Evolutionary conservation across 1,284 basidiomycete species (phyloP).

Genomic region (Chalciporus piperatoides): DNA sequence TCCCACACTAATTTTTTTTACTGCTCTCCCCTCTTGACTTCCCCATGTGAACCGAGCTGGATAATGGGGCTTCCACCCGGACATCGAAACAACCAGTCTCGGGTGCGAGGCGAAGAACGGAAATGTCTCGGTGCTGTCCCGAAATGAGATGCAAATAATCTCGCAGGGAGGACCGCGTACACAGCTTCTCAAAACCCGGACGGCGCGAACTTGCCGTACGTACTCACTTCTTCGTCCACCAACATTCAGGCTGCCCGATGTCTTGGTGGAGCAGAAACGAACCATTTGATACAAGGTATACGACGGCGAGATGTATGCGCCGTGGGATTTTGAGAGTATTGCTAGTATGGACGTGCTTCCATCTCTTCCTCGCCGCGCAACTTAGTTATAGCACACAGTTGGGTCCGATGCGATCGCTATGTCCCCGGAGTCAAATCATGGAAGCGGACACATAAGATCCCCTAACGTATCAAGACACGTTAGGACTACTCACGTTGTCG

Average conservation of each 20-base stretch:
- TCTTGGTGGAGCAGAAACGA: slow-evolving; percentile 1
- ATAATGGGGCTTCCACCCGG: too few relatives aligned
- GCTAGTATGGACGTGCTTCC: slow-evolving; percentile 4
- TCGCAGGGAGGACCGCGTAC: neutral
- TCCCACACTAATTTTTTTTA: too few relatives aligned
- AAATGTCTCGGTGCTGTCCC: neutral
- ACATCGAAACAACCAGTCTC: neutral
- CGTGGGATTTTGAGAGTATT: too few relatives aligned
- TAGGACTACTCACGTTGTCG: slow-evolving; percentile 34
- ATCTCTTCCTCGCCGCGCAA: slow-evolving; percentile 1
- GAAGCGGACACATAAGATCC: neutral
- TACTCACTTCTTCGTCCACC: neutral
- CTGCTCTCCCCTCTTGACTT: too few relatives aligned
- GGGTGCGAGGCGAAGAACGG: neutral
- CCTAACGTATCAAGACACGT: neutral
- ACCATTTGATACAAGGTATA: neutral
- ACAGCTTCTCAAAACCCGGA: neutral
- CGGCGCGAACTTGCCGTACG: neutral
- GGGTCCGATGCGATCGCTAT: slow-evolving; percentile 32
- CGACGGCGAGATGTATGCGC: neutral
- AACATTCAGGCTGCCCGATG: neutral
- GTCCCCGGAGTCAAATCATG: slow-evolving; percentile 1
- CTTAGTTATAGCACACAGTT: slow-evolving; percentile 29
- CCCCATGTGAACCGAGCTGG: too few relatives aligned
- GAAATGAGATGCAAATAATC: neutral